phyloP scores from a whole-genome alignment of 139 green algal genomes.

The Closterium sp. region DNA sequence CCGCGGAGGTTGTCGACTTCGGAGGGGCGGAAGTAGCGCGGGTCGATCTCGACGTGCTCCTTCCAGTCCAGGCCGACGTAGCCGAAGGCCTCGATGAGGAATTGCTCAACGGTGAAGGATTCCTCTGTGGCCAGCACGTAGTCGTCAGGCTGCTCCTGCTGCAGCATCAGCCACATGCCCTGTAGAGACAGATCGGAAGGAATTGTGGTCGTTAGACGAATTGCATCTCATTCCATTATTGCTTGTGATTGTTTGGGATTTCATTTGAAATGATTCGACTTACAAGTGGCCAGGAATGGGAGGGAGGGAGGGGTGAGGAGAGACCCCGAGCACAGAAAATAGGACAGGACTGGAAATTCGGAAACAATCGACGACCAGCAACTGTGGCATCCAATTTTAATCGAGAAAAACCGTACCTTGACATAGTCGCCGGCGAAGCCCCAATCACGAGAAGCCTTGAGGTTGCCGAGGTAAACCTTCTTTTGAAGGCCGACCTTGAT shows the following conservation, averaged over 20 bases:
- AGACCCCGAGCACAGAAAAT: no score
- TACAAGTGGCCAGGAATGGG: background rate
- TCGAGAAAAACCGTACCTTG: conserved; percentile 26
- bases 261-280: no score
- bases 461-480: conserved; percentile 70
- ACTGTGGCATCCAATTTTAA: no score
- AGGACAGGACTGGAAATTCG: no score
- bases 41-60: conserved; percentile 50
- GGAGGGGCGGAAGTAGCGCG: conserved; percentile 69
- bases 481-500: conserved; percentile 57
- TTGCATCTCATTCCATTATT: background rate
- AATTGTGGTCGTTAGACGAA: background rate
- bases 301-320: no score
- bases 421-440: conserved; percentile 76
- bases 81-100: conserved; percentile 38
- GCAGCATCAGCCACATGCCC: conserved; percentile 76
- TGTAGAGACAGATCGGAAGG: background rate
- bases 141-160: conserved; percentile 69
- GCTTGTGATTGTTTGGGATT: background rate
- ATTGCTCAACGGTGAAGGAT: conserved; percentile 36
- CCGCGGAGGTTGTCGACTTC: conserved; percentile 74
- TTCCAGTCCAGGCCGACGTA: conserved; percentile 49
- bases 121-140: conserved; percentile 70
- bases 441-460: conserved; percentile 76
- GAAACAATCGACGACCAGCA: no score